Evolutionary conservation across 139 green algal species (phyloP).

Genomic region (Monoraphidium neglectum): DNA sequence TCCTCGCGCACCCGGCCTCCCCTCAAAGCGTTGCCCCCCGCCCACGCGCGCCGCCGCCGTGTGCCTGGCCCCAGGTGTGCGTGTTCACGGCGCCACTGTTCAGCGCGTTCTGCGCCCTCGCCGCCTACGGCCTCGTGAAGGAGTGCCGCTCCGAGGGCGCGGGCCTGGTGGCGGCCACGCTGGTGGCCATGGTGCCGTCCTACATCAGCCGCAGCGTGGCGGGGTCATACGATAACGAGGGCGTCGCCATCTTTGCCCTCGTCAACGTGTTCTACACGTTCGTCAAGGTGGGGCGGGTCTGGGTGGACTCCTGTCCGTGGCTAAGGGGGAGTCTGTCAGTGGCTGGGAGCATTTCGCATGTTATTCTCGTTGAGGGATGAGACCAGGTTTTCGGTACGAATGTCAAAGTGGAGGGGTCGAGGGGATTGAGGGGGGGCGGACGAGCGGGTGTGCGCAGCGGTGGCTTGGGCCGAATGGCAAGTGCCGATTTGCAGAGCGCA

Average conservation of each 20-base stretch:
- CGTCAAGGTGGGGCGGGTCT: slow-evolving; percentile 78
- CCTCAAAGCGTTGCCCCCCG: too few species aligned
- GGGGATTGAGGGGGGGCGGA: too few species aligned
- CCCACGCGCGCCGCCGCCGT: too few species aligned
- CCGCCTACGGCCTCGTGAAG: slow-evolving; percentile 86
- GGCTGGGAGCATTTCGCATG: neutral
- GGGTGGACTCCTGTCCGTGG: neutral
- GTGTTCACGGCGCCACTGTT: slow-evolving; percentile 96
- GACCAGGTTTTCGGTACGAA: neutral
- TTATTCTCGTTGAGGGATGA: too few species aligned
- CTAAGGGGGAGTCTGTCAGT: neutral
- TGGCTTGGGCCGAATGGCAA: too few species aligned
- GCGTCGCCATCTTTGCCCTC: slow-evolving; percentile 95
- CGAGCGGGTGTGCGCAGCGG: too few species aligned
- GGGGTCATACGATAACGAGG: slow-evolving; percentile 89
- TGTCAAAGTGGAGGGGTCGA: too few species aligned
- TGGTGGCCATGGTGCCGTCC: slow-evolving; percentile 87
- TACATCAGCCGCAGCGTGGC: slow-evolving; percentile 92
- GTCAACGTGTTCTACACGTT: slow-evolving; percentile 90
- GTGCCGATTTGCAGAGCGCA: too few species aligned
- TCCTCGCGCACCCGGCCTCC: too few species aligned
- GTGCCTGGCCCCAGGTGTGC: slow-evolving; percentile 70
- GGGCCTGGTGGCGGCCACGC: slow-evolving; percentile 82
- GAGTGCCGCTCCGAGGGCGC: slow-evolving; percentile 66
- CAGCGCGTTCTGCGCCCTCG: slow-evolving; percentile 81